Percentiles rank a stretch among this genome's conserved stretches.
Evolutionary conservation across 805 yeast species (phyloP).

Genomic region (Priceomyces carsonii): DNA sequence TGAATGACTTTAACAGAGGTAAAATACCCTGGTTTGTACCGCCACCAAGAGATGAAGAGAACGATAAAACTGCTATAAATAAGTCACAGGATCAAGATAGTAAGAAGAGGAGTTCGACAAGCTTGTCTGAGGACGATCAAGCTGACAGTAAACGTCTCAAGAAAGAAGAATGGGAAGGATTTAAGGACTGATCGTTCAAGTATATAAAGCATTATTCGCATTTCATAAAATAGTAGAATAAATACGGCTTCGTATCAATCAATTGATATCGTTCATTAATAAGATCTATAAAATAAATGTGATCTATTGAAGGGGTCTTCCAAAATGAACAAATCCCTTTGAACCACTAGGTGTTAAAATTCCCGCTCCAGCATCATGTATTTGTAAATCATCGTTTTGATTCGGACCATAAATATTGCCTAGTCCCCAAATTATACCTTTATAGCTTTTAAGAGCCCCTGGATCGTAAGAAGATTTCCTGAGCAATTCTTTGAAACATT

Average conservation of each 20-base stretch:
- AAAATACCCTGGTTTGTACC: conserved; percentile 97
- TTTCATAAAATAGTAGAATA: no score
- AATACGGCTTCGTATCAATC: no score
- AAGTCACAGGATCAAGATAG: conserved; percentile 33
- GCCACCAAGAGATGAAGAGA: conserved; percentile 75
- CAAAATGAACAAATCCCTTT: conserved; percentile 30
- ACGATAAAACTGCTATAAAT: conserved; percentile 58
- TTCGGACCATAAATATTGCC: conserved; percentile 23
- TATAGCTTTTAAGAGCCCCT: conserved; percentile 32
- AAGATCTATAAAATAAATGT: conserved; percentile 1
- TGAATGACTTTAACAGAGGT: conserved; percentile 95
- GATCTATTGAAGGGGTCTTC: conserved; percentile 23
- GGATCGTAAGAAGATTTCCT: conserved; percentile 25
- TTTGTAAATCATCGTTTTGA: conserved; percentile 5
- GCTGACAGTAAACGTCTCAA: conserved; percentile 21
- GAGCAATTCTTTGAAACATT: conserved; percentile 61
- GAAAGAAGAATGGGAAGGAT: conserved; percentile 30
- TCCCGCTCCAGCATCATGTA: conserved; percentile 10
- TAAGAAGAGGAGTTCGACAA: conserved; percentile 54
- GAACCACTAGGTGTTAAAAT: conserved; percentile 27
- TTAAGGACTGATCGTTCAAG: conserved; percentile 19
- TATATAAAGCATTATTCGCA: no score
- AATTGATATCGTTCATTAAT: conserved; percentile 1
- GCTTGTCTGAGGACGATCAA: conserved; percentile 34
- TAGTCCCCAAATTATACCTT: conserved; percentile 56